Base-by-base conservation (phyloP, 225 moss, liverwort and hornwort genomes). In the Thuidium tamariscinum region DNA sequence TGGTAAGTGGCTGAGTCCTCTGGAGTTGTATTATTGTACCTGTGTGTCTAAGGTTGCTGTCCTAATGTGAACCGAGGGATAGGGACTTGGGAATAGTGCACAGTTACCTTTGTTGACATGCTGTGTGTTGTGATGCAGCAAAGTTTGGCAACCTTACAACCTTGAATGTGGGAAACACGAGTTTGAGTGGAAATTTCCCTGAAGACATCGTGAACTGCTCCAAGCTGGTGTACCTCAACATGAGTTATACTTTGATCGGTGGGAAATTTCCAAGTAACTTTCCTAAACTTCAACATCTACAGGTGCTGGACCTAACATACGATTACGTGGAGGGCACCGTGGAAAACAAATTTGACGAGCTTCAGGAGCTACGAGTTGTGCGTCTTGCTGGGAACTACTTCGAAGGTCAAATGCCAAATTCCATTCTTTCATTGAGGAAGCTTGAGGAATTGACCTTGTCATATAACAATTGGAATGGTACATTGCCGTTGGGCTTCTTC, bases 321-420 rank as follows among this genome's bases (percentile, higher is more conserved):
- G 41, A 0, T 0, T 5, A 13, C 54, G 30, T 67, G 0, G 29
- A 55, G 18, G 68, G 68, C 55, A 30, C 41, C 2, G 4, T 69
- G 5, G 69, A 18, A 41, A 68, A 13, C 30, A 56, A 5, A 56
- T 55, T 89, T 49, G 85, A 74, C 3, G 44, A 78, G 63, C 73
- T 91, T 11, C 89, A 62, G 4, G 66, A 84, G 48, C 60, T 91
- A 1, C 70, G 59, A 7, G 42, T 83, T 10, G 0, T 83, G 9
- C 22, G 44, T 57, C 71, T 70, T 2, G 32, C 0, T 1, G 0
- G 1, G 22, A 72, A 83, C 23, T 13, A 7, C 16, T 83, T 83
- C 2, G 34, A 72, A 72, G 83, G 83, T 4, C 72, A 30, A 8
- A 34, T 71, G 59, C 59, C 59, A 4, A 1, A 42, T 0, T 87